A percentile compares a stretch with the other conserved stretches of the same genome.
Evolutionary conservation across 768 basidiomycete species (phyloP).

Genomic region (Hypsizygus marmoreus): DNA sequence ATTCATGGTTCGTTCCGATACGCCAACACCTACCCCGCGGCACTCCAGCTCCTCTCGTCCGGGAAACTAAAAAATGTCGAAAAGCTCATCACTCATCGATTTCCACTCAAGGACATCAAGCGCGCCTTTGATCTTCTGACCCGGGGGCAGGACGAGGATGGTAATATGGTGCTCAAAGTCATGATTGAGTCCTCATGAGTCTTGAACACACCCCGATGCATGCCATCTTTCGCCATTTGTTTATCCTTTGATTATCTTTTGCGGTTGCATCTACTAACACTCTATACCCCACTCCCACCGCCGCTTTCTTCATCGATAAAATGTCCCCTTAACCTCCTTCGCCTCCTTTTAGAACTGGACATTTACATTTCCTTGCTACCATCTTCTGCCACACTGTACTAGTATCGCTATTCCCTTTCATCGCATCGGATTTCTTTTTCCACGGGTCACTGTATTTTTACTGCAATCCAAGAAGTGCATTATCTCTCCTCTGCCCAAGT

Average conservation of each 20-base stretch:
- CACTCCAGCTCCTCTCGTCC: slow-evolving; percentile 71
- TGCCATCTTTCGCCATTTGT: neutral
- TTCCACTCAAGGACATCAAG: slow-evolving; percentile 61
- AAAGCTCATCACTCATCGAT: slow-evolving; percentile 80
- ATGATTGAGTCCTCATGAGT: slow-evolving; percentile 60
- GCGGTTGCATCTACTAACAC: neutral
- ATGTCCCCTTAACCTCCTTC: neutral
- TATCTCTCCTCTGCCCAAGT: neutral
- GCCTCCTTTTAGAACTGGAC: slow-evolving; percentile 7
- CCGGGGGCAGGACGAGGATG: slow-evolving; percentile 75
- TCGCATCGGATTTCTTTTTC: neutral
- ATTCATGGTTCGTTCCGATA: slow-evolving; percentile 92
- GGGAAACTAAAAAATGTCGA: slow-evolving; percentile 65
- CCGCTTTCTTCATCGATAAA: neutral
- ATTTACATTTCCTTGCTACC: neutral
- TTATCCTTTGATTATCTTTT: neutral
- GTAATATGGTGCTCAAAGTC: slow-evolving; percentile 86
- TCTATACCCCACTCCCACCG: neutral
- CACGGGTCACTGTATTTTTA: slow-evolving; percentile 13
- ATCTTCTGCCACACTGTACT: neutral
- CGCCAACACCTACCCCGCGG: slow-evolving; percentile 88
- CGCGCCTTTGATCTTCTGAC: slow-evolving; percentile 83
- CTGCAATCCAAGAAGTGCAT: neutral
- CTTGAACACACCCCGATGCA: too few relatives aligned
- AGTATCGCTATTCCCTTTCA: neutral